phyloP scores from a whole-genome alignment of 306 rosid species.

The Cucurbita pepo region DNA sequence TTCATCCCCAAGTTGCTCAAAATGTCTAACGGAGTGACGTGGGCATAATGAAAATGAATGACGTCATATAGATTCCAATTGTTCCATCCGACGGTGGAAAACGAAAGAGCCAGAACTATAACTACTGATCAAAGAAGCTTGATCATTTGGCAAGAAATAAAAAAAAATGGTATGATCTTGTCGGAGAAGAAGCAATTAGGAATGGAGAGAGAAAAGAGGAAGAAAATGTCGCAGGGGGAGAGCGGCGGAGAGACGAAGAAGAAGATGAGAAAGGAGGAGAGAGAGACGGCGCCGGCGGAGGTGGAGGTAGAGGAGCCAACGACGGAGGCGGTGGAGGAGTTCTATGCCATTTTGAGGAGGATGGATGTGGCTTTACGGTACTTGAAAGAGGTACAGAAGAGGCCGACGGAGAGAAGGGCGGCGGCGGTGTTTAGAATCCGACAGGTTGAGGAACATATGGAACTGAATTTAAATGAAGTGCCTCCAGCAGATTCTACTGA shows the following conservation, averaged over 20 bases:
- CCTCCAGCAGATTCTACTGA: background rate
- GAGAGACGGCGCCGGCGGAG: background rate
- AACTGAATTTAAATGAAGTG: background rate
- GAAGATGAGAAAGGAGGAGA: background rate
- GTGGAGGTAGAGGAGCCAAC: background rate
- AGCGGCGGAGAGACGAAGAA: slow-evolving; percentile 26
- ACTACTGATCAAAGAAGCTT: background rate
- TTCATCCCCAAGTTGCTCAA: background rate
- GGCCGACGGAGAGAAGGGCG: background rate
- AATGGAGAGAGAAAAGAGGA: slow-evolving; percentile 6
- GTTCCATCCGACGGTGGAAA: background rate
- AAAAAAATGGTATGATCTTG: background rate
- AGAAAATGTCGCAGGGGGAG: background rate
- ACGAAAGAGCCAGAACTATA: background rate
- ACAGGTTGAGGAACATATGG: background rate
- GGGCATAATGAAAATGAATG: rapidly evolving
- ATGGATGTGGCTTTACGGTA: slow-evolving; percentile 55
- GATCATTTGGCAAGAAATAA: background rate
- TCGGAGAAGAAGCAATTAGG: background rate
- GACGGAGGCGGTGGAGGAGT: slow-evolving; percentile 32
- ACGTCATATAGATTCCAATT: background rate
- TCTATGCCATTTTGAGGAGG: slow-evolving; percentile 52
- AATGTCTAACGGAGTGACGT: background rate
- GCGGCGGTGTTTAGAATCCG: background rate
- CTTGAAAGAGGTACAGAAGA: slow-evolving; percentile 19